Base-by-base conservation (phyloP, 805 yeast species). In the Hanseniaspora lindneri region DNA sequence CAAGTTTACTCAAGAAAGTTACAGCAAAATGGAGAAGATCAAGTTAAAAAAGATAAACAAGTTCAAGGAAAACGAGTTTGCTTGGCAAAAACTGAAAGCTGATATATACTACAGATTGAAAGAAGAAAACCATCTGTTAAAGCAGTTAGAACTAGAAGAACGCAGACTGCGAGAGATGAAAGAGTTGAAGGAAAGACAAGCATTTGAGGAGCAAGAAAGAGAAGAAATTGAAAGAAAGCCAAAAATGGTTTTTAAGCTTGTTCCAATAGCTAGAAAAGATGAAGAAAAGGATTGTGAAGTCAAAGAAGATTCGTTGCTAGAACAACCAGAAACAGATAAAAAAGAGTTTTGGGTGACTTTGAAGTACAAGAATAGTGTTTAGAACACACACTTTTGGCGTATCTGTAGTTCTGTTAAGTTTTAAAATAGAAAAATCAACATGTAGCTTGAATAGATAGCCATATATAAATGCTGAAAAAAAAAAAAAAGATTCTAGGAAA, bases 81-180 rank as follows among this genome's bases (percentile, higher is more conserved):
- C 49, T 1, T 44, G 49, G 49, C 49, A 44, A 20, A 33, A 36
- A n/a, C 36, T 44, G 49, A 44, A 44, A 33, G 13, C 17, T n/a
- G 39, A 37, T 6, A 30, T 44, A 14, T 44, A 29, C 25, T 23
- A 28, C 14, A 32, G 37, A 10, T 20, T 36, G 13, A 40, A 30
- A 14, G 42, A 37, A 23, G 49, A 44, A 24, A 17, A 44, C 7
- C 39, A 20, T 11, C 19, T 44, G 13, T 14, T 39, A 27, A 44
- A 44, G 27, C 42, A 44, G 21, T 7, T 37, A n/a, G 49, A 44
- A 13, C n/a, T 44, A 25, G 49, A 44, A n/a, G 39, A 44, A 25
- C 28, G 35, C 23, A 29, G 49, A 37, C 9, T 37, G 20, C 24
- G 10, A 13, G 49, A 44, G 17, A 44, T 44, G 49, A 24, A 23